A percentile compares a stretch with the other conserved stretches of the same genome.
Conservation (phyloP, 2,329 filamentous ascomycete genomes). For the Alternaria longipes region DNA sequence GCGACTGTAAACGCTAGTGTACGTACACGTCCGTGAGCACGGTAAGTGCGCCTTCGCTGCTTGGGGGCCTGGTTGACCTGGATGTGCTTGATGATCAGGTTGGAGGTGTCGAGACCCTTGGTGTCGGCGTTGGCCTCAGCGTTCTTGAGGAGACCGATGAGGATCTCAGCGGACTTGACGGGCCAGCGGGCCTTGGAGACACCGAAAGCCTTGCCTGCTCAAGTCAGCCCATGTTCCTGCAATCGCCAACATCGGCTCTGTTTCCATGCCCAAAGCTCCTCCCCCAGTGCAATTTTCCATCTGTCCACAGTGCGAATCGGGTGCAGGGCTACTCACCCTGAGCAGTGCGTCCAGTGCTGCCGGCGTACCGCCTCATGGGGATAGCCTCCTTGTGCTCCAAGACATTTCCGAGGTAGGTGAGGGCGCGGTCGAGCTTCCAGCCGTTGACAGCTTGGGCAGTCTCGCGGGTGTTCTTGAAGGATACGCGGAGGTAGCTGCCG, state of each 20-base stretch:
- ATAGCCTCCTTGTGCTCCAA: constrained; percentile 96
- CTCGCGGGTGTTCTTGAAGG: constrained; percentile 99
- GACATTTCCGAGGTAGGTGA: constrained; percentile 98
- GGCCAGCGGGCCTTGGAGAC: constrained; percentile 98
- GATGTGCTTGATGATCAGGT: constrained; percentile 99
- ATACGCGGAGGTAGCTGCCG: constrained; percentile 98
- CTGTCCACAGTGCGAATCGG: constrained; percentile 7
- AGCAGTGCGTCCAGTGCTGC: constrained; percentile 92
- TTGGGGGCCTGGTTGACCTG: constrained; percentile 99
- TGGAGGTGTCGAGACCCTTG: constrained; percentile 77
- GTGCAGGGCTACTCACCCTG: constrained; percentile 79
- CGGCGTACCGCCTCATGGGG: constrained; percentile 97
- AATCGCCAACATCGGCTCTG: constrained; percentile 8
- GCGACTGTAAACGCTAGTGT: constrained; percentile 1
- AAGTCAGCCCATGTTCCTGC: constrained; percentile 31
- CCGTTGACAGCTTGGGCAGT: constrained; percentile 99
- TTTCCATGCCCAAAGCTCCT: neutral
- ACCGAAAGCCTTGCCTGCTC: constrained; percentile 95
- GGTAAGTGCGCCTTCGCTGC: constrained; percentile 99
- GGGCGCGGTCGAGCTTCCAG: constrained; percentile 95
- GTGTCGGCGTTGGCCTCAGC: constrained; percentile 58
- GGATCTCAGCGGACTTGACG: constrained; percentile 98
- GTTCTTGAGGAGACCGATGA: constrained; percentile 83
- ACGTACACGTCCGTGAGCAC: constrained; percentile 99
- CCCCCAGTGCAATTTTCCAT: constrained; percentile 4